Evolutionary conservation across 495 filamentous ascomycete species (phyloP), one percentile per base, ranked within the genome.

Genomic region (Oidiodendron maius): DNA sequence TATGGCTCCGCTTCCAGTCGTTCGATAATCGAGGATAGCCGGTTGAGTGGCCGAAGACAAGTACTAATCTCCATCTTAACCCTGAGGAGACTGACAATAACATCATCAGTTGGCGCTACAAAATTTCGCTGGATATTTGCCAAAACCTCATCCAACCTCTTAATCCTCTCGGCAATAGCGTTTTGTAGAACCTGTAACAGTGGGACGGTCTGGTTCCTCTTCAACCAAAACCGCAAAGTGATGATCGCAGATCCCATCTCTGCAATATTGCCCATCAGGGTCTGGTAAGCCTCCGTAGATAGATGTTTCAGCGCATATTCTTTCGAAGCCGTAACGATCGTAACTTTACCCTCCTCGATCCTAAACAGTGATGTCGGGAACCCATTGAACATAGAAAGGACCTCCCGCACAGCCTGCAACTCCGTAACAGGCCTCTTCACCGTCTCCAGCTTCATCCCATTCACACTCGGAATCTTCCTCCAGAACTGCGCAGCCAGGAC

Each of bases 331-430:
- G 52, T 51, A 9, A 51, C 39, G 9, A 52, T 12, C n/a, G 21
- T 23, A 6, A 35, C 20, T 13, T 46, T 22, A 10, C 44, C 50
- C 15, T 57, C 45, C 12, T 47, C 20, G 4, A 61, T 45, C 25
- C 78, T 71, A 26, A 86, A 95, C 4, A 95, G 61, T 16, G 78
- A 82, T 0, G 87, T 94, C 28, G 82, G 78, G 16, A 95, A 67
- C 0, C 89, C 90, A 25, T 78, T 74, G 1, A 97, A 76, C 89
- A 95, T 91, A 53, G 86, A 91, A 1, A 95, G 68, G 1, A 79
- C 71, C 54, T 97, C 91, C 35, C 91, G 81, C 25, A 91, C 69
- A 3, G 81, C 61, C 46, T 91, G 85, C 1, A 86, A 66, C 57
- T 93, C 89, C 0, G 86, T 81, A 26, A 94, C 65, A 2, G 67